Evolutionary conservation across 345 rosid genomes (phyloP), one percentile per base, ranked within the genome.

Genomic region (Rhodomyrtus tomentosa): DNA sequence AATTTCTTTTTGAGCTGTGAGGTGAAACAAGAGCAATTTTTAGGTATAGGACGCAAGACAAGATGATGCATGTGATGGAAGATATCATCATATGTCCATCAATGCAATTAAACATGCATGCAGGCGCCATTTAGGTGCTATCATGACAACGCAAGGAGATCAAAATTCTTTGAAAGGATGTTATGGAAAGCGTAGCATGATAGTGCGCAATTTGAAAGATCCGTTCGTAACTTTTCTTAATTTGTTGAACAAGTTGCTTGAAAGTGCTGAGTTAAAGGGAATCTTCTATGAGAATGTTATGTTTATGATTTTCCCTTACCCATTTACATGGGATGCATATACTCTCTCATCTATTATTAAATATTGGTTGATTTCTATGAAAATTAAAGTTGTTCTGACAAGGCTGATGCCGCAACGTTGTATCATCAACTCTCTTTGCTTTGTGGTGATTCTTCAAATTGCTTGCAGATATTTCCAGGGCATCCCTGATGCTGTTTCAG

Each of bases 401-500:
- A 62, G 24, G 76, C 42, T 32, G 16, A 62, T 68, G 25, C 25
- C 9, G 45, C 7, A 36, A 68, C 76, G 32, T 68, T 4, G 13
- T 68, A 18, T 36, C 4, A 68, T 36, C 79, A 68, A 36, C 9
- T 68, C 14, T 68, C 45, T 68, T 32, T 32, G 3, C 42, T 68
- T 8, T 68, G 45, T 68, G 76, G 76, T 76, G 52, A 49, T 51
- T 51, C 29, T 40, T 27, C 2, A 36, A 84, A 27, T 84, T 81
- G 83, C 27, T 80, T 89, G 89, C 92, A 96, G 99, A 92, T 96
- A 96, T 90, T 96, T 96, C 90, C 98, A 95, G 86, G 96, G 96
- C 55, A 90, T 93, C 68, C 96, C 96, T 2, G 98, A 94, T 55
- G 92, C 92, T 54, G 93, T 89, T 53, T 86, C 95, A 0, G 98